These are phyloP conservation scores for Cicer yamashitae DNA, from an alignment of 306 rosid species.

Conservation along the genomic window DNA sequence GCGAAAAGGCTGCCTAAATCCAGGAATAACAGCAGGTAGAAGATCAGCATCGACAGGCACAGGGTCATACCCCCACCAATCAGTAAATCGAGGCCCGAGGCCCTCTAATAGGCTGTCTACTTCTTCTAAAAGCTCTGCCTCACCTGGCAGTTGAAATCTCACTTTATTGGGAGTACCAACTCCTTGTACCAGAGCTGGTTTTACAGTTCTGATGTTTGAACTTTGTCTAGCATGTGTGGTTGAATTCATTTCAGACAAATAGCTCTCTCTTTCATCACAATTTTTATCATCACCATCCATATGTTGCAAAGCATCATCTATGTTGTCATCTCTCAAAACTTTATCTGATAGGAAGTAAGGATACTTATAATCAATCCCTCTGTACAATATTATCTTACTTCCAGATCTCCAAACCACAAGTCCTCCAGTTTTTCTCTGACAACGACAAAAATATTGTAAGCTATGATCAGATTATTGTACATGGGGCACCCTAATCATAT, in stretches of 20 bases:
- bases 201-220: constrained; percentile 40
- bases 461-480: constrained; percentile 40
- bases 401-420: constrained; percentile 96
- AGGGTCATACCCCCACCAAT: constrained; percentile 99
- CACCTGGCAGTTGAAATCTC: constrained; percentile 86
- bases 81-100: constrained; percentile 84
- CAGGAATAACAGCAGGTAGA: constrained; percentile 74
- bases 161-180: constrained; percentile 75
- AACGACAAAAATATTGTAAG: constrained; percentile 37
- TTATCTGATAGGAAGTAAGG: constrained; percentile 73
- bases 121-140: constrained; percentile 76
- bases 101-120: constrained; percentile 78
- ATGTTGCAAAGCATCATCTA: constrained; percentile 46
- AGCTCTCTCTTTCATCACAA: constrained; percentile 40
- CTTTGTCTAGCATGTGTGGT: constrained; percentile 45
- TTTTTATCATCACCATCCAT: constrained; percentile 41
- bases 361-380: constrained; percentile 78
- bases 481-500: constrained; percentile 5
- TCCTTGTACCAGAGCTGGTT: constrained; percentile 68
- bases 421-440: constrained; percentile 95
- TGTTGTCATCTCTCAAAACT: constrained; percentile 44
- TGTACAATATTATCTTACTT: constrained; percentile 79
- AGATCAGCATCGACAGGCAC: constrained; percentile 93
- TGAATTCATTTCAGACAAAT: constrained; percentile 47
- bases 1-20: constrained; percentile 88